A percentile compares a stretch with the other conserved stretches of the same genome.
phyloP scores from a whole-genome alignment of 192 early-diverging fungal genomes.

The Diversispora epigaea region DNA sequence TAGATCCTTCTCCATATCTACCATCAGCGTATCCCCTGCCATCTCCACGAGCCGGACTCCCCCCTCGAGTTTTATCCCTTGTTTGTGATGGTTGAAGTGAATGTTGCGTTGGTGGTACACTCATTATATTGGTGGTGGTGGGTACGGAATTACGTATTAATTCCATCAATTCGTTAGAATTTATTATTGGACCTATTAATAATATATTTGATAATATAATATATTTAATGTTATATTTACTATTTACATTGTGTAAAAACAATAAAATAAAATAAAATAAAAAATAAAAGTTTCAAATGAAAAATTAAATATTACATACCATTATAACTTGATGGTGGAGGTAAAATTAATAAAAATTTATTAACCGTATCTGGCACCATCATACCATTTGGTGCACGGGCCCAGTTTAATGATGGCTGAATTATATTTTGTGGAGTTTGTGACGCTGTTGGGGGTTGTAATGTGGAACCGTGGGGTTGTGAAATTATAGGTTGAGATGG shows the following conservation, averaged over 20 bases:
- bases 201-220: not conserved
- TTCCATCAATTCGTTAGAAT: conserved; percentile 16
- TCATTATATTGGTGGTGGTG: not conserved
- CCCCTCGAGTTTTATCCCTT: not conserved
- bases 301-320: conserved; percentile 4
- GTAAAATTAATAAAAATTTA: conserved; percentile 41
- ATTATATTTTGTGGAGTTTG: not conserved
- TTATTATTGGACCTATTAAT: not conserved
- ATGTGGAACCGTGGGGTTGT: not conserved
- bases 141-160: conserved; percentile 11
- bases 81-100: conserved; percentile 1
- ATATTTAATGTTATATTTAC: not conserved
- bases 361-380: conserved; percentile 40
- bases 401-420: not conserved
- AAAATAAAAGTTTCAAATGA: not conserved
- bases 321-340: conserved; percentile 38
- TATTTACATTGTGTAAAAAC: not conserved
- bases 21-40: not conserved
- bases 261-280: too few relatives aligned
- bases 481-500: conserved; percentile 14
- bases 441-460: not conserved
- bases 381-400: conserved; percentile 2
- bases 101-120: not conserved
- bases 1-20: conserved; percentile 17
- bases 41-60: conserved; percentile 1